Evolutionary conservation across 352 stramenopile genomes (phyloP), one percentile per base, ranked within the genome.

Genomic region (Globisporangium rhizosaccharum): DNA sequence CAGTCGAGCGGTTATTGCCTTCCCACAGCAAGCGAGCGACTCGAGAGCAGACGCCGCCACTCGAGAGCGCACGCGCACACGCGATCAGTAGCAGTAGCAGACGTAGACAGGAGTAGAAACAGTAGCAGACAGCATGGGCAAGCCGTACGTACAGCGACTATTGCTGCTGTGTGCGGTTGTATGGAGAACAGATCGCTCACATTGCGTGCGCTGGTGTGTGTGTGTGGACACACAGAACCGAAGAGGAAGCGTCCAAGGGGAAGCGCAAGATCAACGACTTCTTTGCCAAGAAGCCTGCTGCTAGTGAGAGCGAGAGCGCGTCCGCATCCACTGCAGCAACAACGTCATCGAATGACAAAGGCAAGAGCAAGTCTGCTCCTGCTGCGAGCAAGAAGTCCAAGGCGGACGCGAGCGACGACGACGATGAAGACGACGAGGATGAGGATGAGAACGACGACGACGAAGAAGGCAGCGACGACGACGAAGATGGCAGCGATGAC

Each of bases 391-490:
- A 14, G 47, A 62, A 56, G 17, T 45, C 42, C 25, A 56, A 73
- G 14, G 65, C 79, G 6, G 60, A 81, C 1, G 65, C 82, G 9
- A 62, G 73, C 0, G 72, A 85, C 0, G 76, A 85, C 0, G 69
- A 84, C 4, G 68, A 87, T 0, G 71, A 85, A 0, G 76, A 87
- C 0, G 69, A 84, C 2, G 68, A 87, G 0, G 71, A 85, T 0
- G 76, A 87, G 0, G 72, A 45, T 2, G 73, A 83, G 0, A 74
- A 85, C 0, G 72, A 84, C 0, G 67, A 86, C 0, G 72, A 86
- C 0, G 76, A 88, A 0, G 76, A 83, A 1, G 67, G 79, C 0
- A 66, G 80, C 0, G 75, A 74, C 0, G 70, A 78, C 2, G 72
- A 66, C 0, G 71, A 76, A 0, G 72, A 76, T 18, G 60, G 68